Evolutionary conservation across 768 basidiomycete genomes (phyloP).

Genomic region (Neoboletus brunneissimus): DNA sequence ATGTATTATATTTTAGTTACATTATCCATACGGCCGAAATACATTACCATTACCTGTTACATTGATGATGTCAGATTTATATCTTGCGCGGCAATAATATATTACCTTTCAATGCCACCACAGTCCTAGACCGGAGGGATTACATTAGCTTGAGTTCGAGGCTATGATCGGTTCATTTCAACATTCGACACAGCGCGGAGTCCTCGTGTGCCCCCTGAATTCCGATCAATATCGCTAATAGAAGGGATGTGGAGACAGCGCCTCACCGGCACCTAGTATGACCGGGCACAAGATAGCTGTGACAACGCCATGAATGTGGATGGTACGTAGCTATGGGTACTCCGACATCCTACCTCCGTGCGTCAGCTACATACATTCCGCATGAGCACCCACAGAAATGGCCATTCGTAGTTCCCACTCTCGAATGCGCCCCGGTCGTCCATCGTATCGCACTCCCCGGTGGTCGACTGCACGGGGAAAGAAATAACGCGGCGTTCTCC

Average conservation of each 20-base stretch:
- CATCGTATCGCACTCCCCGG: slow-evolving; percentile 27
- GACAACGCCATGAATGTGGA: not conserved
- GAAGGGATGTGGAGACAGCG: not conserved
- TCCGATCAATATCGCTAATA: not conserved
- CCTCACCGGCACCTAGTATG: too few species aligned
- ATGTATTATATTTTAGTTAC: slow-evolving; percentile 4
- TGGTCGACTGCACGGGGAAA: slow-evolving; percentile 12
- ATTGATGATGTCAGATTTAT: not conserved
- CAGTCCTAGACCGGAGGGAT: not conserved
- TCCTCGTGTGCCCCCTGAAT: slow-evolving; percentile 8
- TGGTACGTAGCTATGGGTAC: not conserved
- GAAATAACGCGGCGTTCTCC: slow-evolving; percentile 26
- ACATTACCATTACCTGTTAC: not conserved
- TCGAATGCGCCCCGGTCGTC: not conserved
- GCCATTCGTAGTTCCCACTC: slow-evolving; percentile 6
- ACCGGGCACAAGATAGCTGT: not conserved
- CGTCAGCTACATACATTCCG: slow-evolving; percentile 14
- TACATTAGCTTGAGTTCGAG: not conserved
- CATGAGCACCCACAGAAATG: too few species aligned
- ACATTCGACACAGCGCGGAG: not conserved
- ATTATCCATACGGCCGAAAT: not conserved
- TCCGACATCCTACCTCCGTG: not conserved
- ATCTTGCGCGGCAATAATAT: not conserved
- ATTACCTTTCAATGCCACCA: not conserved
- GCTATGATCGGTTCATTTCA: not conserved